Evolutionary conservation across 352 stramenopile species (phyloP), one percentile per base, ranked within the genome.

Genomic region (Phytophthora palmivora): DNA sequence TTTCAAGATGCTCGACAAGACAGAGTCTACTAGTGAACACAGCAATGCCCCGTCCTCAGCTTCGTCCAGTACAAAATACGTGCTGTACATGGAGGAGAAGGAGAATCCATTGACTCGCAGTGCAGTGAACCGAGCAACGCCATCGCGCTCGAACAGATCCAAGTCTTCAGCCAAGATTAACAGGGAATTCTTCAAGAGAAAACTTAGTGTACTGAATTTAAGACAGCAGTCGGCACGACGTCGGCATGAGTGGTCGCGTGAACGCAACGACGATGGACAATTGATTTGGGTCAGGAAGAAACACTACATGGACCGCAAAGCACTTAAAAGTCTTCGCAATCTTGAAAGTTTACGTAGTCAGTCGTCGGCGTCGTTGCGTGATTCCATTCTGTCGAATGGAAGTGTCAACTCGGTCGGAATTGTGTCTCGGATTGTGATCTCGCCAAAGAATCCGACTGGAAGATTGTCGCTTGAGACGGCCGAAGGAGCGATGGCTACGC

Each of bases 211-310:
- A 11, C 68, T 97, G 3, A 95, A 79, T 21, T 43, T 93, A 36
- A 70, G 87, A 0, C 89, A 97, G 58, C 89, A 95, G 49, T 92
- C 84, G 3, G 90, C 90, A 10, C 82, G 90, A 4, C 78, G 89
- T 6, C 84, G 90, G 19, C 86, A 95, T 41, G 83, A 96, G 44
- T 97, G 90, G 90, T 77, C 85, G 9, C 78, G 90, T 6, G 60
- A 91, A 54, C 69, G 76, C 15, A 92, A 95, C 44, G 77, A 89
- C 14, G 79, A 92, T 4, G 83, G 89, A 14, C 57, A 92, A 19
- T 70, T 94, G n/a, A 84, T 94, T 15, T 94, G 88, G 87, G 76
- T 91, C n/a, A 65, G 87, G 1, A 87, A 92, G 58, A 93, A 92
- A 63, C 72, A 90, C 58, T 76, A 72, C 2, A 66, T 93, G 49